Percentiles rank a stretch among this genome's conserved stretches.
Conservation (phyloP, 1,284 basidiomycete genomes). For the Heimioporus punctisporus region DNA sequence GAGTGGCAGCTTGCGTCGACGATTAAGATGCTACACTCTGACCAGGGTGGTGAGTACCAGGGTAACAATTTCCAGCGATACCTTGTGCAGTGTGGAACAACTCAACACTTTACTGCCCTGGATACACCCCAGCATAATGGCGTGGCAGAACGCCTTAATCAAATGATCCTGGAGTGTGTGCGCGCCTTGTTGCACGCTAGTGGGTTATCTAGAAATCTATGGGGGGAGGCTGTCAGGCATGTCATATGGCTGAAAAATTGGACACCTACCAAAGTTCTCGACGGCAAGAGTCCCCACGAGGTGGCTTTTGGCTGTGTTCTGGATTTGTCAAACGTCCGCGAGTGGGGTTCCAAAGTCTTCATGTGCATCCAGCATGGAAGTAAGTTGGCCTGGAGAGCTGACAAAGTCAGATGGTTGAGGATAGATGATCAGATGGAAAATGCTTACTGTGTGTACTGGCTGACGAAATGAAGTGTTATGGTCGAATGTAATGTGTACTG, state of each 20-base stretch:
- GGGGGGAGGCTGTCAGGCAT: neutral
- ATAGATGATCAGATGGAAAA: neutral
- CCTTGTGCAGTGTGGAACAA: neutral
- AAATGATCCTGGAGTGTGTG: neutral
- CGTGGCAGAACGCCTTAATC: neutral
- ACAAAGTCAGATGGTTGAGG: neutral
- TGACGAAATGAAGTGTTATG: neutral
- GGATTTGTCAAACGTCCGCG: neutral
- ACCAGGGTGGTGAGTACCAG: neutral
- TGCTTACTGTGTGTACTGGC: neutral
- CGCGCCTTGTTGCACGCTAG: neutral
- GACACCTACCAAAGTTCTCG: neutral
- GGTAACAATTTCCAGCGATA: neutral
- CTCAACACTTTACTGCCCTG: neutral
- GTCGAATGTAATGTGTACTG: neutral
- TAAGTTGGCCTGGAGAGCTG: neutral
- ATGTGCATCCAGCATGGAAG: neutral
- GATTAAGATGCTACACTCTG: neutral
- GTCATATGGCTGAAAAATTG: neutral
- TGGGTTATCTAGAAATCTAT: neutral
- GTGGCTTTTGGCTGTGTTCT: neutral
- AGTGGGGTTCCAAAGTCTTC: neutral
- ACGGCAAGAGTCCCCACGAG: neutral
- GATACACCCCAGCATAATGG: neutral
- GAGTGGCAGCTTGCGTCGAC: neutral